These are phyloP conservation scores for Auricularia sp. DNA, from an alignment of 768 basidiomycete species.

Conservation along the genomic window DNA sequence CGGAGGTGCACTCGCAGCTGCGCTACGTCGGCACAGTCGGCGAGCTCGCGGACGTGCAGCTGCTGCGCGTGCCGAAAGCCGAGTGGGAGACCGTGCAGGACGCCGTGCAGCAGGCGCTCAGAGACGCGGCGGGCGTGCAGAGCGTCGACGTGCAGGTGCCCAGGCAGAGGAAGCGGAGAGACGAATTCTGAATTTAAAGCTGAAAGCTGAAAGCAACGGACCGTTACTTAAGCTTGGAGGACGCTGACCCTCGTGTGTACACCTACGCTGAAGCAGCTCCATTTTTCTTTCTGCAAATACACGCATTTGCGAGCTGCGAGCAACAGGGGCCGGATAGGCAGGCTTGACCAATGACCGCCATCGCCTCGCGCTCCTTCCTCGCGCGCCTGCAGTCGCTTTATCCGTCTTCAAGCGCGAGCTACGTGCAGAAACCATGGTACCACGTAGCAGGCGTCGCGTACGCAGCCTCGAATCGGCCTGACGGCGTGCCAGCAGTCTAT, in stretches of 20 bases:
- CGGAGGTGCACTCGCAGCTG: constrained; percentile 24
- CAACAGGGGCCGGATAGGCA: too few relatives aligned
- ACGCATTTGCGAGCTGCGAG: too few relatives aligned
- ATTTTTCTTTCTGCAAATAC: too few relatives aligned
- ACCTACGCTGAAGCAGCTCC: too few relatives aligned
- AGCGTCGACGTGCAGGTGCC: constrained; percentile 31
- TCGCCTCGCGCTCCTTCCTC: constrained; percentile 35
- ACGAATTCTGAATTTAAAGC: not conserved
- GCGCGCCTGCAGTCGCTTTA: constrained; percentile 34
- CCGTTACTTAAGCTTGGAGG: too few relatives aligned
- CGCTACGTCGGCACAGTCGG: constrained; percentile 33
- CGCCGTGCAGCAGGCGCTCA: constrained; percentile 21
- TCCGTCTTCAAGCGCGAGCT: constrained; percentile 20
- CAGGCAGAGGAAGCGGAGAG: not conserved
- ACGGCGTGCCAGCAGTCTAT: constrained; percentile 19
- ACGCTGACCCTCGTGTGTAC: too few relatives aligned
- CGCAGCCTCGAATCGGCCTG: constrained; percentile 47
- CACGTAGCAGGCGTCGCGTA: constrained; percentile 47
- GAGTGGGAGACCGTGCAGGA: constrained; percentile 28
- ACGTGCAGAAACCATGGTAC: constrained; percentile 44
- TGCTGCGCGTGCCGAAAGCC: constrained; percentile 32
- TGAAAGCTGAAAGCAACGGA: too few relatives aligned
- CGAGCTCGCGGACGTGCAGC: constrained; percentile 31
- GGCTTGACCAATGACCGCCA: constrained; percentile 13
- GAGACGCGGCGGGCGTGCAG: constrained; percentile 19